These are phyloP conservation scores for Solanum arcanum DNA, from an alignment of 257 asterid species.

Conservation along the genomic window DNA sequence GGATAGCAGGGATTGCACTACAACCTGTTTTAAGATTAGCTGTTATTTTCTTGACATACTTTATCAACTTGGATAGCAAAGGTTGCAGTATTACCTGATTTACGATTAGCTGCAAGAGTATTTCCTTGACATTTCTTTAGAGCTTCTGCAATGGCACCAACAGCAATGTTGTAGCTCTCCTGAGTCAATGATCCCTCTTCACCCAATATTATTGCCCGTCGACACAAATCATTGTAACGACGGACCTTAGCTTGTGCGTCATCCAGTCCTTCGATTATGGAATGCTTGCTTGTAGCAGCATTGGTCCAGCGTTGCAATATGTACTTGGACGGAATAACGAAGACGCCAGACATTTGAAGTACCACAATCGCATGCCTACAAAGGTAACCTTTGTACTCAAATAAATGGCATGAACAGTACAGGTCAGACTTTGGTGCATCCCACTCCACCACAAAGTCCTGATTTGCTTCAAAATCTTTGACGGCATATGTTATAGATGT, in stretches of 20 bases:
- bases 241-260: constrained; percentile 80
- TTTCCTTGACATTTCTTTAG: constrained; percentile 26
- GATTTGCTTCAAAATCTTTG: constrained; percentile 59
- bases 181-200: constrained; percentile 88
- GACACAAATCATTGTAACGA: constrained; percentile 75
- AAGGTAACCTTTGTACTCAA: constrained; percentile 76
- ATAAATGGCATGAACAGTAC: constrained; percentile 58
- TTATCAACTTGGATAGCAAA: constrained; percentile 29
- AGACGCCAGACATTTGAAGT: constrained; percentile 96
- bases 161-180: constrained; percentile 67
- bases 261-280: constrained; percentile 54
- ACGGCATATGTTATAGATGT: constrained; percentile 36
- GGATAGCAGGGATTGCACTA: constrained; percentile 25
- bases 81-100: constrained; percentile 27
- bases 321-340: constrained; percentile 61
- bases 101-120: constrained; percentile 22
- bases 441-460: constrained; percentile 67
- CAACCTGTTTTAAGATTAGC: constrained; percentile 23
- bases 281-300: constrained; percentile 63
- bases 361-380: constrained; percentile 88
- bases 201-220: constrained; percentile 82
- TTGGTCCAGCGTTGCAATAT: constrained; percentile 88
- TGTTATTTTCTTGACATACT: constrained; percentile 32
- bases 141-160: constrained; percentile 59
- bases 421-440: constrained; percentile 41